phyloP scores from a whole-genome alignment of 129 eudicot genomes.

The Logfia minima region DNA sequence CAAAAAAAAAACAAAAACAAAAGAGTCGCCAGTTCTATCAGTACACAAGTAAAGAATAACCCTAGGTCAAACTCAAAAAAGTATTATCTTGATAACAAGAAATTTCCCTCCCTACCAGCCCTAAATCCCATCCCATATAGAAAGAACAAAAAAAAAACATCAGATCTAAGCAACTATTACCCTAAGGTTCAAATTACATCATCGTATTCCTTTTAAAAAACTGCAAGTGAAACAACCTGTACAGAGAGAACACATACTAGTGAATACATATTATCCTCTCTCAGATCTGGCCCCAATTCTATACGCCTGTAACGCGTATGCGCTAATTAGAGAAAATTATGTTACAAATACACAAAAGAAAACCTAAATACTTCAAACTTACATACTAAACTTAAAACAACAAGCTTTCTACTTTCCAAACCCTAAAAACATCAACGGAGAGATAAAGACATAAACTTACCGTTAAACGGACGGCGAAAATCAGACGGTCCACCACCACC shows the following conservation, averaged over 20 bases:
- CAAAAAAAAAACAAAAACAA: slow-evolving; percentile 23
- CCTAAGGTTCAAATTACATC: background rate
- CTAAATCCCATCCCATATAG: slow-evolving; percentile 13
- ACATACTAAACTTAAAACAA: slow-evolving; percentile 17
- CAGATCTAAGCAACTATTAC: slow-evolving; percentile 38
- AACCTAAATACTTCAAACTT: slow-evolving; percentile 2
- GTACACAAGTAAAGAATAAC: slow-evolving; percentile 18
- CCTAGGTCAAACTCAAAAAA: background rate
- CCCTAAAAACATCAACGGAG: slow-evolving; percentile 1
- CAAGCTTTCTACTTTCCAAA: background rate
- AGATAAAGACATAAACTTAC: slow-evolving; percentile 30
- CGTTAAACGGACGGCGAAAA: slow-evolving; percentile 38
- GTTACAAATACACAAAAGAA: slow-evolving; percentile 3
- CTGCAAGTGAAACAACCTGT: background rate
- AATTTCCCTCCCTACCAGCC: background rate
- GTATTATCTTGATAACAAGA: background rate
- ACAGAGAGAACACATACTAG: slow-evolving; percentile 3
- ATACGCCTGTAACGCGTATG: slow-evolving; percentile 9
- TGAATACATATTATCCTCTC: slow-evolving; percentile 16
- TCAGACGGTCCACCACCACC: slow-evolving; percentile 22
- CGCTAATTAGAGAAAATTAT: background rate
- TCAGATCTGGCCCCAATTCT: slow-evolving; percentile 49
- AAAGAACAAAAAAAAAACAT: slow-evolving; percentile 18
- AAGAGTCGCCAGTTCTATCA: slow-evolving; percentile 14
- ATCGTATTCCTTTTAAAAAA: background rate